A percentile compares a stretch with the other conserved stretches of the same genome.
Conservation (phyloP, 176 grass and related monocot species). For the Juncus effusus region DNA sequence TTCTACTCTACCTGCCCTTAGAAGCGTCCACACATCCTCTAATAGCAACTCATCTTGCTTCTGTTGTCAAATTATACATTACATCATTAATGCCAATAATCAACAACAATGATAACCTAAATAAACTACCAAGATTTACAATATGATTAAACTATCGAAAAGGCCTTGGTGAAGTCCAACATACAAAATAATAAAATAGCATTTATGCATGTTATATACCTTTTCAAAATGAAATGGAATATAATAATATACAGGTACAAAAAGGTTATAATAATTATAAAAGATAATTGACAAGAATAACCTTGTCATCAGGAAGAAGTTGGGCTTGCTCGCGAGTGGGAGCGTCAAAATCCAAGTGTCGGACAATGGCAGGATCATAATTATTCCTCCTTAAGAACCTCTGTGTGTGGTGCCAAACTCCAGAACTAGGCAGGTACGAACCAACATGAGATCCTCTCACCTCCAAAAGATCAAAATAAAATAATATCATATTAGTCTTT, state of each 20-base stretch:
- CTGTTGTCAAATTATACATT: constrained; percentile 46
- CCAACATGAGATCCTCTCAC: constrained; percentile 96
- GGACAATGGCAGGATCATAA: constrained; percentile 63
- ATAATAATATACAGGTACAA: too few relatives aligned
- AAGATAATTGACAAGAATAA: constrained; percentile 7
- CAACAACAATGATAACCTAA: not conserved
- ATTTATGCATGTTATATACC: too few relatives aligned
- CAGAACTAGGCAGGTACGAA: constrained; percentile 94
- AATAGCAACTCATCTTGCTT: constrained; percentile 93
- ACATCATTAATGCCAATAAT: too few relatives aligned
- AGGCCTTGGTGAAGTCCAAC: not conserved
- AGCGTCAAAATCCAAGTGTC: constrained; percentile 98
- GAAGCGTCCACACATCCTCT: constrained; percentile 95
- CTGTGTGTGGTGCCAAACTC: constrained; percentile 95
- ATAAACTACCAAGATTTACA: constrained; percentile 12
- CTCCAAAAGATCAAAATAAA: constrained; percentile 44
- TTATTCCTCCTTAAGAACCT: constrained; percentile 65
- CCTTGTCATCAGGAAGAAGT: constrained; percentile 81
- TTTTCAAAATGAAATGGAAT: too few relatives aligned
- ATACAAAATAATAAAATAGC: too few relatives aligned
- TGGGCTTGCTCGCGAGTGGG: constrained; percentile 83
- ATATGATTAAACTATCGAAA: constrained; percentile 11
- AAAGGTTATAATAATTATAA: too few relatives aligned
- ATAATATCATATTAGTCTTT: not conserved
- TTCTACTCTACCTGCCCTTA: constrained; percentile 87